Conservation (phyloP, 176 grass and related monocot species). For the Phoenix dactylifera region DNA sequence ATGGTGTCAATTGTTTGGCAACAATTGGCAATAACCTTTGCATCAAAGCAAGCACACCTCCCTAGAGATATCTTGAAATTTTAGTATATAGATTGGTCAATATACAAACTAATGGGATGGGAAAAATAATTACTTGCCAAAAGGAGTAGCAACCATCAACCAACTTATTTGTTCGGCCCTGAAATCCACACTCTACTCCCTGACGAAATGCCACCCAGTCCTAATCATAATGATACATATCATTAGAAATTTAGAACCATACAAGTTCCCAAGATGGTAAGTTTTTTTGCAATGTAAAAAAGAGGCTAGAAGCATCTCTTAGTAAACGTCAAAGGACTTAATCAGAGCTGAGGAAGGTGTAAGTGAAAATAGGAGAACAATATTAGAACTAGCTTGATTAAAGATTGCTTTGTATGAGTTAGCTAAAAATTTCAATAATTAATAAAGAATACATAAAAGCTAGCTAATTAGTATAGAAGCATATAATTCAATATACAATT, state of each 20-base stretch:
- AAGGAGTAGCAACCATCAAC: conserved; percentile 99
- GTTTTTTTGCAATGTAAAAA: no score
- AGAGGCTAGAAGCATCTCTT: no score
- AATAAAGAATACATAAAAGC: no score
- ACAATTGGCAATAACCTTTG: conserved; percentile 57
- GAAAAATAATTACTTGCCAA: conserved; percentile 72
- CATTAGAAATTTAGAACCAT: no score
- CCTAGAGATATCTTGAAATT: conserved; percentile 33
- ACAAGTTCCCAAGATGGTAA: no score
- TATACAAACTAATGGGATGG: conserved; percentile 17
- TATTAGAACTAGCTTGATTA: no score
- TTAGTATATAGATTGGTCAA: conserved; percentile 2
- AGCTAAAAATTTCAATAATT: no score
- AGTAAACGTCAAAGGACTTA: neutral
- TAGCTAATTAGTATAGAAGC: no score
- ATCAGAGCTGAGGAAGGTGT: no score
- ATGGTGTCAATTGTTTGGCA: conserved; percentile 33
- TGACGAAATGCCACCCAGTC: conserved; percentile 71
- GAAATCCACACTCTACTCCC: conserved; percentile 94
- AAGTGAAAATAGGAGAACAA: no score
- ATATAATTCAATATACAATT: no score
- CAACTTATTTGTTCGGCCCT: conserved; percentile 90
- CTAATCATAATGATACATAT: conserved; percentile 22
- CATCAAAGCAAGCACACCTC: conserved; percentile 64
- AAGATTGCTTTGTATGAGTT: no score